Percentiles rank a stretch among this genome's conserved stretches.
phyloP scores from a whole-genome alignment of 371 early-diverging fungal species.

The Mucor mucedo region DNA sequence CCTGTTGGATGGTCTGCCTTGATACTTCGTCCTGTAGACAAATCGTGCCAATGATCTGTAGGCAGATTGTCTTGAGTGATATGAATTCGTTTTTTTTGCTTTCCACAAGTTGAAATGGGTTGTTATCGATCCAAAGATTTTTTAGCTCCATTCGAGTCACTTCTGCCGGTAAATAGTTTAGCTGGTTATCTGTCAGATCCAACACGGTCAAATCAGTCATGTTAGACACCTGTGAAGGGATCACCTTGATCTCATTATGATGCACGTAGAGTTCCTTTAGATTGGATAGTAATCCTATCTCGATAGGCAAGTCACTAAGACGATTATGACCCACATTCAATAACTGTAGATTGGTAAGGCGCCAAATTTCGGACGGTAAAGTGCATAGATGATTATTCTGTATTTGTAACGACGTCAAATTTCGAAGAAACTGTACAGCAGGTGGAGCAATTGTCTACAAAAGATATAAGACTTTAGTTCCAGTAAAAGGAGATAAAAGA shows the following conservation, averaged over 20 bases:
- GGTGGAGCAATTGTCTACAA: slow-evolving; percentile 44
- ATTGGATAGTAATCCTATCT: slow-evolving; percentile 81
- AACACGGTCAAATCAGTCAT: slow-evolving; percentile 50
- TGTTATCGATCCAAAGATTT: slow-evolving; percentile 47
- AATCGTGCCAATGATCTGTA: slow-evolving; percentile 21
- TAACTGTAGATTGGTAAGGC: slow-evolving; percentile 66
- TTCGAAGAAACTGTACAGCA: slow-evolving; percentile 39
- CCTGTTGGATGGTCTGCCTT: background rate
- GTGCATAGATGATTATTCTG: slow-evolving; percentile 86
- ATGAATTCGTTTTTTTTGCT: background rate
- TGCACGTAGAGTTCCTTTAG: slow-evolving; percentile 89
- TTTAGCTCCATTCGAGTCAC: slow-evolving; percentile 29
- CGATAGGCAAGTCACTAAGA: slow-evolving; percentile 82
- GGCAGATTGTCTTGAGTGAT: slow-evolving; percentile 21
- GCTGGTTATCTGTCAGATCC: slow-evolving; percentile 62
- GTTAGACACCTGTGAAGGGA: slow-evolving; percentile 81
- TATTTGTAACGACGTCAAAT: slow-evolving; percentile 83
- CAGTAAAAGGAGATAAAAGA: background rate
- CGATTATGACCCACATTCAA: slow-evolving; percentile 92
- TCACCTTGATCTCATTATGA: slow-evolving; percentile 84
- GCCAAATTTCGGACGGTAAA: slow-evolving; percentile 76
- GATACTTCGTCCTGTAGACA: slow-evolving; percentile 18
- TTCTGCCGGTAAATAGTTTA: slow-evolving; percentile 53
- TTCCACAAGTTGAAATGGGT: slow-evolving; percentile 36
- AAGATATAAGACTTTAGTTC: too few relatives aligned